Evolutionary conservation across 495 filamentous ascomycete genomes (phyloP), one percentile per base, ranked within the genome.

Genomic region (Hypomontagnella monticulosa): DNA sequence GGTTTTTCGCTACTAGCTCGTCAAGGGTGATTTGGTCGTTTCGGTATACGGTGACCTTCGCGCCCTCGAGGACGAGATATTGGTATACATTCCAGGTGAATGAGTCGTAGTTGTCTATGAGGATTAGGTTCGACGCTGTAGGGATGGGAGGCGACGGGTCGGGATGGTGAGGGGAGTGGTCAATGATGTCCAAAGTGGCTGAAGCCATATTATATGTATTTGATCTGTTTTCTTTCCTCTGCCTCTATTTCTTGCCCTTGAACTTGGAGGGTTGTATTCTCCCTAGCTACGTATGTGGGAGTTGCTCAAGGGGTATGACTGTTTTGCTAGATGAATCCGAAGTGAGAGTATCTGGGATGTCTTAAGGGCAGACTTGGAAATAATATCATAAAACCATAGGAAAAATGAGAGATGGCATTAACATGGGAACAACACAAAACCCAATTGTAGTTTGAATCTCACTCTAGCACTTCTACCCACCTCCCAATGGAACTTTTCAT

Each of bases 31-130:
- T 87, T 74, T 96, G 86, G 79, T 98, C 93, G 72, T 99, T 99
- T 57, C 95, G 86, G 79, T 86, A 89, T 20, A 98, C 95, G 9
- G 87, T 90, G 38, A 97, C 93, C 0, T 78, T 89, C 20, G 95
- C 95, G 37, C 95, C 95, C 78, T 98, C 95, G 5, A 97, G 87
- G 0, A 93, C 91, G 2, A 99, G 84, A 69, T 97, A 99, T 74
- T 99, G 96, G 76, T 97, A 97, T 59, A 99, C 92, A 73, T 98
- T 99, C 91, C 92, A 98, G 61, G 94, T 97, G 71, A 98, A 99
- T 0, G 94, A 97, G 78, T 99, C 95, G 76, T 97, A 99, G 80
- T 99, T 99, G 80, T 98, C 95, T 69, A 99, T 96, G 57, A 99
- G 81, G 54, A 99, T 86, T 23, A 99, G 85, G 80, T 98, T 98